Percentiles rank a stretch among this genome's conserved stretches.
Evolutionary conservation across 2,329 filamentous ascomycete species (phyloP).

Genomic region (Trichoderma sp.): DNA sequence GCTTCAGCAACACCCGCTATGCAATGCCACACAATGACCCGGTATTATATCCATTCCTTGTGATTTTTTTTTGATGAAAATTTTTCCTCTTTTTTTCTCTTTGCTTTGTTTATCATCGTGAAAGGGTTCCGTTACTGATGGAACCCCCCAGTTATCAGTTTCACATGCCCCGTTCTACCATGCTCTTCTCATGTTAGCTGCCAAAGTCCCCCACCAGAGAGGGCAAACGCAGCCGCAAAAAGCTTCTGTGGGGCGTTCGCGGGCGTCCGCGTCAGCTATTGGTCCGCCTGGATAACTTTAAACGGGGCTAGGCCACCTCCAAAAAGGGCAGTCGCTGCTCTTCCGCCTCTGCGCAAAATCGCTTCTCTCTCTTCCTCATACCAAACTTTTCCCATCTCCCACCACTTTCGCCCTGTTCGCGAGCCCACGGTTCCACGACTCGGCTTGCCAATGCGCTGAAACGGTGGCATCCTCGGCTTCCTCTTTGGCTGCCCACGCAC

Average conservation of each 20-base stretch:
- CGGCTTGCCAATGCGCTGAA: constrained; percentile 27
- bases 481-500: constrained; percentile 25
- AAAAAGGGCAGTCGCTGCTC: constrained; percentile 20
- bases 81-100: not conserved
- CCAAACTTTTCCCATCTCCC: constrained; percentile 9
- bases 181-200: not conserved
- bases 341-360: constrained; percentile 13
- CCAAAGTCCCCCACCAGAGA: constrained; percentile 1
- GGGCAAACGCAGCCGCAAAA: constrained; percentile 17
- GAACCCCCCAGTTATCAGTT: not conserved
- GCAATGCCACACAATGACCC: not conserved
- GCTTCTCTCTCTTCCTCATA: constrained; percentile 17
- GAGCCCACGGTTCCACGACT: constrained; percentile 20
- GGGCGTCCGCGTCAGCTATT: not conserved
- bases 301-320: constrained; percentile 11
- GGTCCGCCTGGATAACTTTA: not conserved
- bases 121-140: not conserved
- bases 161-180: not conserved
- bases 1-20: not conserved
- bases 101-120: not conserved
- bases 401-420: not conserved
- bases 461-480: constrained; percentile 18
- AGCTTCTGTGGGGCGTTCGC: constrained; percentile 8
- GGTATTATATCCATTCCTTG: not conserved
- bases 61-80: not conserved